Evolutionary conservation across 1,284 basidiomycete genomes (phyloP).

Genomic region (Earliella scabrosa): DNA sequence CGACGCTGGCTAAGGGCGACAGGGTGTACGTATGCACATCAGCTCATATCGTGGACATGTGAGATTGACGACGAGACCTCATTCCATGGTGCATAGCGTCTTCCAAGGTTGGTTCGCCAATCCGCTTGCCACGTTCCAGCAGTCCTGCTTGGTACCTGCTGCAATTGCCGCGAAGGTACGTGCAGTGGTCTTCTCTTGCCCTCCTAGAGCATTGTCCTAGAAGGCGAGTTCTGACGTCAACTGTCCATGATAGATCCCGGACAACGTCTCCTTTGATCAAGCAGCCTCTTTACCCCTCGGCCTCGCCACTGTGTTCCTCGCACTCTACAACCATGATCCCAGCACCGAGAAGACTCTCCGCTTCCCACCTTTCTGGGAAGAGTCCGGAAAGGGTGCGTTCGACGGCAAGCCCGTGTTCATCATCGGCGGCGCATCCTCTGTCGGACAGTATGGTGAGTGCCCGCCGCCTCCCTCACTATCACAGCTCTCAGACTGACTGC

Average conservation of each 20-base stretch:
- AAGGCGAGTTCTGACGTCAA: no score
- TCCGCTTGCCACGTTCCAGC: slow-evolving; percentile 1
- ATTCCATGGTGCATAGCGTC: no score
- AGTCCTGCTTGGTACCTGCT: slow-evolving; percentile 1
- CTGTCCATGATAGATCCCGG: slow-evolving; percentile 35
- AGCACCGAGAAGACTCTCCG: slow-evolving; percentile 31
- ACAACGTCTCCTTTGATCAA: slow-evolving; percentile 34
- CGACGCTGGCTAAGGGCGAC: slow-evolving; percentile 48
- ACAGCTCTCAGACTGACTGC: no score
- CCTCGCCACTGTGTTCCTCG: slow-evolving; percentile 32
- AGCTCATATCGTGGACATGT: no score
- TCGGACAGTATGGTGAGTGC: no score
- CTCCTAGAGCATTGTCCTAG: no score
- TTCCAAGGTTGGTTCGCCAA: slow-evolving; percentile 26
- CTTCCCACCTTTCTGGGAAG: slow-evolving; percentile 33
- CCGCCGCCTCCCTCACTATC: no score
- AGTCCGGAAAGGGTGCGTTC: slow-evolving; percentile 40
- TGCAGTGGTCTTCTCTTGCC: not conserved
- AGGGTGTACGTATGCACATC: slow-evolving; percentile 41
- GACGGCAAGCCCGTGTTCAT: slow-evolving; percentile 43
- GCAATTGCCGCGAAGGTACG: not conserved
- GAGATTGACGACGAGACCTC: slow-evolving; percentile 1
- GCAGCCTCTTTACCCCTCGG: slow-evolving; percentile 37
- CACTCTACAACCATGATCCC: slow-evolving; percentile 33
- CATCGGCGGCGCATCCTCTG: slow-evolving; percentile 44